Conservation (phyloP, 2,329 filamentous ascomycete genomes). For the Trichoderma afroharzianum region DNA sequence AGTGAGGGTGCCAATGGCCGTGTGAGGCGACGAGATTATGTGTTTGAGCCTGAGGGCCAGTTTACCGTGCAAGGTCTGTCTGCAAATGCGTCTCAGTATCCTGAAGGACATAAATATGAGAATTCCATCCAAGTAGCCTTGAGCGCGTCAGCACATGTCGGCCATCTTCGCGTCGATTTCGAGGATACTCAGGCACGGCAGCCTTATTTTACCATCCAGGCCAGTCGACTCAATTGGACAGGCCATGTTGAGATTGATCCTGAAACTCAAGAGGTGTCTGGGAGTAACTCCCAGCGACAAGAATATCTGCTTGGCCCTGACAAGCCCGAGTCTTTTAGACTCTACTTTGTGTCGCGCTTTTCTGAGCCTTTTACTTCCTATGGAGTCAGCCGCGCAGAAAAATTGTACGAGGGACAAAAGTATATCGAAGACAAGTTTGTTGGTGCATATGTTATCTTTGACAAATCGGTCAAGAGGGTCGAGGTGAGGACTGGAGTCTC, state of each 20-base stretch:
- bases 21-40: slow-evolving; percentile 19
- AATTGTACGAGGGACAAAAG: slow-evolving; percentile 23
- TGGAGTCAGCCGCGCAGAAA: slow-evolving; percentile 33
- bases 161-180: slow-evolving; percentile 41
- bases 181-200: slow-evolving; percentile 15
- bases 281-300: slow-evolving; percentile 44
- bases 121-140: slow-evolving; percentile 32
- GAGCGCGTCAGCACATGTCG: slow-evolving; percentile 41
- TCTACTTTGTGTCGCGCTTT: slow-evolving; percentile 46
- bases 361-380: slow-evolving; percentile 39
- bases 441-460: slow-evolving; percentile 41
- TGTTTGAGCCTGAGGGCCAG: slow-evolving; percentile 24
- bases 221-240: slow-evolving; percentile 44
- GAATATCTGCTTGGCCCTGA: slow-evolving; percentile 44
- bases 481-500: slow-evolving; percentile 46
- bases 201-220: slow-evolving; percentile 42
- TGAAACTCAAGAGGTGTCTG: slow-evolving; percentile 36
- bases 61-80: not conserved
- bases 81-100: not conserved
- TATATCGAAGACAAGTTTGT: slow-evolving; percentile 34
- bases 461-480: slow-evolving; percentile 27
- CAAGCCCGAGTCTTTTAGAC: slow-evolving; percentile 38
- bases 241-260: slow-evolving; percentile 39
- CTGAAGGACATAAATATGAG: slow-evolving; percentile 1
- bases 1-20: slow-evolving; percentile 41